Evolutionary conservation across 495 filamentous ascomycete genomes (phyloP), one percentile per base, ranked within the genome.

Genomic region (Cairneyella variabilis): DNA sequence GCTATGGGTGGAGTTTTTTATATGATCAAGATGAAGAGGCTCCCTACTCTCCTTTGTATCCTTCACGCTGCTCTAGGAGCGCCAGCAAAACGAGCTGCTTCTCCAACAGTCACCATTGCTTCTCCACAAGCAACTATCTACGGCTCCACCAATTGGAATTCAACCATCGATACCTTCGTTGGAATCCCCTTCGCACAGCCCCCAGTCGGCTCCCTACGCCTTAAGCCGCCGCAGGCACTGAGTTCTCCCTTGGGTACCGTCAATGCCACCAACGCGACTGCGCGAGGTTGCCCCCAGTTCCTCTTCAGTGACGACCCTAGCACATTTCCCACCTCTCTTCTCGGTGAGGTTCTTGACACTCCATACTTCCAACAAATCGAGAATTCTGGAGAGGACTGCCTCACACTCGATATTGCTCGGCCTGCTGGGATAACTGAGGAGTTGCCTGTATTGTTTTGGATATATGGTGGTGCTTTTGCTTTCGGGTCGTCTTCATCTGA

Each of bases 391-490:
- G 83, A 88, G 58, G 76, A 88, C 64, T 89, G 84, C 54, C 67
- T 89, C 34, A 82, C 70, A 36, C 64, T 88, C 30, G 83, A 85
- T 56, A 74, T 89, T 17, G 66, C 79, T 12, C 75, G 83, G n/a
- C 83, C 85, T 1, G 74, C 67, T 18, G 65, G 44, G 17, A 49
- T 58, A 0, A 63, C 55, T 3, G 57, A 71, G 4, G 71, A 73
- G 4, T 64, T 88, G 3, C 85, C 85, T 0, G 78, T 88, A 21
- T 64, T 83, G 43, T 71, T 84, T 6, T 87, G 83, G 80, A 87
- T 89, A 30, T 83, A 76, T 58, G 83, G 83, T 26, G 83, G 84
- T n/a, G 79, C 72, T 1, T 86, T 85, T 56, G 77, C 85, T 61
- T 64, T 80, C 8, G 84, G 84, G 2, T 75, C 74, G 0, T 78